phyloP scores from a whole-genome alignment of 2,329 filamentous ascomycete genomes.

The Dactylellina parvicollis region DNA sequence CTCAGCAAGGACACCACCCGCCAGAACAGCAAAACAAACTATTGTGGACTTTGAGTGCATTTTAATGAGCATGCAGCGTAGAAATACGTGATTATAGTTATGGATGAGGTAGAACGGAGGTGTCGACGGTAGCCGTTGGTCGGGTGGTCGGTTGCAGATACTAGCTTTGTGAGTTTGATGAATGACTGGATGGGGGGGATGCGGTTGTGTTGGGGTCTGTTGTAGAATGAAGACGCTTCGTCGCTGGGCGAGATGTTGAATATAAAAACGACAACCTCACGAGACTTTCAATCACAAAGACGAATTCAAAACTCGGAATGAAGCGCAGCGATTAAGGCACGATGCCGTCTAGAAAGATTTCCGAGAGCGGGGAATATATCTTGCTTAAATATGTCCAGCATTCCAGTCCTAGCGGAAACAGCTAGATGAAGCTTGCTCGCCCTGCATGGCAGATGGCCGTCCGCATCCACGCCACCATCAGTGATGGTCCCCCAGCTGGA shows the following conservation, averaged over 20 bases:
- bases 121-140: neutral
- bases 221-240: constrained; percentile 11
- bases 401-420: constrained; percentile 26
- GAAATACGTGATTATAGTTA: neutral
- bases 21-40: constrained; percentile 25
- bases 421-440: too few species aligned
- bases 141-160: too few species aligned
- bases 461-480: constrained; percentile 24
- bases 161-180: too few species aligned
- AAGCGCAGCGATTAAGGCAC: neutral
- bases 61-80: neutral
- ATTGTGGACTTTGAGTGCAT: constrained; percentile 36
- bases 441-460: too few species aligned
- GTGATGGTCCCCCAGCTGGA: constrained; percentile 3
- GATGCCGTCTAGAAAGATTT: constrained; percentile 27
- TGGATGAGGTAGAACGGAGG: neutral
- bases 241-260: constrained; percentile 1
- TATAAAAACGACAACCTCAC: constrained; percentile 13
- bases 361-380: constrained; percentile 27
- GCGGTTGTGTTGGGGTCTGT: constrained; percentile 20
- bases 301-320: constrained; percentile 7
- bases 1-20: constrained; percentile 29
- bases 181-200: neutral
- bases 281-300: neutral
- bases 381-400: constrained; percentile 32